Evolutionary conservation across 1,139 yeast genomes (phyloP).

Genomic region (Kodamaea suecica): DNA sequence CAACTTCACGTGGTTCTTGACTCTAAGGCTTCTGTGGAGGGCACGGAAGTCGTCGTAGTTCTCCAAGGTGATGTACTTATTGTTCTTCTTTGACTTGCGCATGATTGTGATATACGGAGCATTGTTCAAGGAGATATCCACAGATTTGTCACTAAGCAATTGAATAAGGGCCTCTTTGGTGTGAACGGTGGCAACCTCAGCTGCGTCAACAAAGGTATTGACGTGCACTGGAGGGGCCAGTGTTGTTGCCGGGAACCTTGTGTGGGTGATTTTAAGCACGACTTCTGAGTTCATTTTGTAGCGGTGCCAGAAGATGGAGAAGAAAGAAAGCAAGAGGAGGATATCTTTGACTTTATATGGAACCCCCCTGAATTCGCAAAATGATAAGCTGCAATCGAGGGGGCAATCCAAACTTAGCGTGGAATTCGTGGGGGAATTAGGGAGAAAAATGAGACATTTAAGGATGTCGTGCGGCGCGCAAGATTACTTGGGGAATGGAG

Average conservation of each 20-base stretch:
- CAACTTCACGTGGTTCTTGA: conserved; percentile 38
- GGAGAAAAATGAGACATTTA: no score
- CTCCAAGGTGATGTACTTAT: conserved; percentile 40
- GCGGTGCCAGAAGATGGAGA: no score
- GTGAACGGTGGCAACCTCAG: conserved; percentile 8
- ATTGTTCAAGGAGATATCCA: conserved; percentile 9
- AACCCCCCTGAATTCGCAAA: not conserved
- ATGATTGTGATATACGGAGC: conserved; percentile 10
- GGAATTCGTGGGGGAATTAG: not conserved
- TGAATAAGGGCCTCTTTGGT: conserved; percentile 13
- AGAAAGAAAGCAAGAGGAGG: no score
- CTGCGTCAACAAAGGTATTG: conserved; percentile 5
- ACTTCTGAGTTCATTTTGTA: no score
- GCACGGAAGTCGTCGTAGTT: conserved; percentile 42
- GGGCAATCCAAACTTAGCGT: no score
- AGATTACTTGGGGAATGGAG: no score
- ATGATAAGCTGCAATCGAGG: no score
- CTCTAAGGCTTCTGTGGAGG: conserved; percentile 44
- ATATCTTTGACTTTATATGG: not conserved
- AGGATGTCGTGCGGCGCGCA: no score
- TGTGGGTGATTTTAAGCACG: conserved; percentile 12
- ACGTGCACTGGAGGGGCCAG: conserved; percentile 5
- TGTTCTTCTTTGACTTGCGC: conserved; percentile 45
- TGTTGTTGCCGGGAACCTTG: conserved; percentile 7
- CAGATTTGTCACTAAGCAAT: conserved; percentile 11